Evolutionary conservation across 306 rosid species (phyloP).

Genomic region (Citrullus mucosospermus): DNA sequence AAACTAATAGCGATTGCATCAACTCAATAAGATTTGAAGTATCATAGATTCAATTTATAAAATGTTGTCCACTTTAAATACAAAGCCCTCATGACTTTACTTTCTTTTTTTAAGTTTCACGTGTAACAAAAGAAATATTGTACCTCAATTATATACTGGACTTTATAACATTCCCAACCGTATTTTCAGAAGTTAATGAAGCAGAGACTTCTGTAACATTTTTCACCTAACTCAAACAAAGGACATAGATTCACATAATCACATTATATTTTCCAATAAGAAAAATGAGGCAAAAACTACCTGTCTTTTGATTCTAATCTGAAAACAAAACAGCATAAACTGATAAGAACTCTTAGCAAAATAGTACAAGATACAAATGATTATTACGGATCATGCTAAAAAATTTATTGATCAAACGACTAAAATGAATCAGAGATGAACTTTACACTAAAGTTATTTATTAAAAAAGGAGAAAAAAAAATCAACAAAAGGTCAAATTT

Average conservation of each 20-base stretch:
- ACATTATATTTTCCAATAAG: not conserved
- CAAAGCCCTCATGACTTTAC: no score
- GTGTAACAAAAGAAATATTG: no score
- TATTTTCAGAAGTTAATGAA: not conserved
- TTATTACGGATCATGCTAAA: not conserved
- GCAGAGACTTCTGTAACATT: not conserved
- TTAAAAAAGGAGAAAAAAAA: not conserved
- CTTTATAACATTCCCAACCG: no score
- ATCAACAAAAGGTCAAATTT: not conserved
- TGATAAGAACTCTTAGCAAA: not conserved
- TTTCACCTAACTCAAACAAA: not conserved
- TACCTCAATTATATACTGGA: no score
- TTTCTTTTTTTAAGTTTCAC: no score
- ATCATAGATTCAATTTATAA: no score
- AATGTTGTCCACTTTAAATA: no score
- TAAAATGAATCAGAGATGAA: constrained; percentile 1
- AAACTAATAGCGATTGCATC: no score
- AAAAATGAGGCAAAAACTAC: not conserved
- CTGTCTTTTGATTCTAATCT: not conserved
- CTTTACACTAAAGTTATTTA: constrained; percentile 9
- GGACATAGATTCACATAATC: not conserved
- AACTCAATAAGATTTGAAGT: no score
- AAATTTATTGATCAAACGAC: not conserved
- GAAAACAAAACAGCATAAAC: not conserved
- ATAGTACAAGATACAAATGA: not conserved